Conservation (phyloP, 2,329 filamentous ascomycete species). For the Aspergillus brunneoviolaceus region DNA sequence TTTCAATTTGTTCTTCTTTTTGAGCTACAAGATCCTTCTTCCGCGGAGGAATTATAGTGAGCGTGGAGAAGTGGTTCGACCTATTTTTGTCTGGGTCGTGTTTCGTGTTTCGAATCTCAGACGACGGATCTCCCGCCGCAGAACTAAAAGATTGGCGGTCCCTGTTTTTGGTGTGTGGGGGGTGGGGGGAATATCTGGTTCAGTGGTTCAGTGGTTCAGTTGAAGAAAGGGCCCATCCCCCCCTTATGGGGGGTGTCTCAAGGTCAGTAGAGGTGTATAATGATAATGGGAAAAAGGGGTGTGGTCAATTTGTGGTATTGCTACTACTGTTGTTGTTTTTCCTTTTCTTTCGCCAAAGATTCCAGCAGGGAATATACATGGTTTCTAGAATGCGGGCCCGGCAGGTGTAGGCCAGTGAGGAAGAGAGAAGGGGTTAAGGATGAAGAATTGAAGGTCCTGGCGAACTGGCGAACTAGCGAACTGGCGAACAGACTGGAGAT, state of each 20-base stretch:
- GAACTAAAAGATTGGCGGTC: conserved; percentile 1
- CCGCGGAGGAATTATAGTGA: background rate
- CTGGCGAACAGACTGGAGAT: background rate
- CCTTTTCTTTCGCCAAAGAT: background rate
- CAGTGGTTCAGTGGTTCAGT: background rate
- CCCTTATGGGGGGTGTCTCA: background rate
- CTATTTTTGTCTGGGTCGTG: background rate
- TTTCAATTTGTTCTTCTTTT: background rate
- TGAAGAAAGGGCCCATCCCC: background rate
- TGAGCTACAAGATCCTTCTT: background rate
- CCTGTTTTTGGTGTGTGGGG: conserved; percentile 2
- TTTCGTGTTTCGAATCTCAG: conserved; percentile 7
- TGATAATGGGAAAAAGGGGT: too few species aligned
- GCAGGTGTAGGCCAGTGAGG: background rate
- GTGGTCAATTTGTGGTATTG: too few species aligned
- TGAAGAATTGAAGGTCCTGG: background rate
- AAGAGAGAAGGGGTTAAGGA: background rate
- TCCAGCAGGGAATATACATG: background rate
- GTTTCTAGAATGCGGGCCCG: background rate
- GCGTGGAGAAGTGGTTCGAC: background rate
- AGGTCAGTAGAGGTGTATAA: background rate
- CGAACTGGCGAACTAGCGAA: too few species aligned
- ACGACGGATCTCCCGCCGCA: conserved; percentile 4
- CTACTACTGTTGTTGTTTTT: background rate
- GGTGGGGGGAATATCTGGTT: background rate